Evolutionary conservation across 2,329 filamentous ascomycete species (phyloP).

Genomic region (Penicillium brevicompactum): DNA sequence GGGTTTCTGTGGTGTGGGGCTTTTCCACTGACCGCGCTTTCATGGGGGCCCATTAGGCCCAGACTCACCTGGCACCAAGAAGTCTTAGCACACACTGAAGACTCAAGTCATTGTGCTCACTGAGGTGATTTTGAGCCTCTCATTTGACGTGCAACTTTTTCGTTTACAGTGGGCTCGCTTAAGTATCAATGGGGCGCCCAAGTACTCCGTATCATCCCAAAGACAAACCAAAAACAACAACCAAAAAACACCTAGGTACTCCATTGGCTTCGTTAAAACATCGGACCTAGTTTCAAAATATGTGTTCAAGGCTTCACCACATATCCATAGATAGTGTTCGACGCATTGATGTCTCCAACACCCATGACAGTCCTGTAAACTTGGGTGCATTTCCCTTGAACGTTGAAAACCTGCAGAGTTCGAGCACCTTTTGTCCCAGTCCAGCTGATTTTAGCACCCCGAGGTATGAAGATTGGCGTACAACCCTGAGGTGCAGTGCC

Average conservation of each 20-base stretch:
- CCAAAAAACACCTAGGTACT: no score
- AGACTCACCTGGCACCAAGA: not conserved
- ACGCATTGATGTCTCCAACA: constrained; percentile 17
- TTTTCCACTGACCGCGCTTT: not conserved
- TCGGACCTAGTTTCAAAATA: not conserved
- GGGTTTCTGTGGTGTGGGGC: not conserved
- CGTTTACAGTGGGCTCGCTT: no score
- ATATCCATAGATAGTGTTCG: constrained; percentile 4
- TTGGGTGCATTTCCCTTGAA: constrained; percentile 5
- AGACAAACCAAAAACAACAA: no score
- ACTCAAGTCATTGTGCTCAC: no score
- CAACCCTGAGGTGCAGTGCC: constrained; percentile 8
- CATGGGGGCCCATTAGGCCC: not conserved
- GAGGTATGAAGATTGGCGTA: constrained; percentile 7
- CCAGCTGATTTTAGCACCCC: constrained; percentile 15
- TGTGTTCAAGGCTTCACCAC: not conserved
- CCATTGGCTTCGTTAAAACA: no score
- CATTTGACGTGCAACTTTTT: no score
- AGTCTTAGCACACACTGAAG: not conserved
- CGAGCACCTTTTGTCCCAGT: constrained; percentile 8
- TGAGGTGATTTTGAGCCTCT: no score
- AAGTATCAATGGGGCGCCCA: not conserved
- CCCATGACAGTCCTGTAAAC: constrained; percentile 19
- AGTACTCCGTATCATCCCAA: not conserved
- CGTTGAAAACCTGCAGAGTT: constrained; percentile 13